Evolutionary conservation across 2,329 filamentous ascomycete species (phyloP).

Genomic region (Colletotrichum orchidophilum): DNA sequence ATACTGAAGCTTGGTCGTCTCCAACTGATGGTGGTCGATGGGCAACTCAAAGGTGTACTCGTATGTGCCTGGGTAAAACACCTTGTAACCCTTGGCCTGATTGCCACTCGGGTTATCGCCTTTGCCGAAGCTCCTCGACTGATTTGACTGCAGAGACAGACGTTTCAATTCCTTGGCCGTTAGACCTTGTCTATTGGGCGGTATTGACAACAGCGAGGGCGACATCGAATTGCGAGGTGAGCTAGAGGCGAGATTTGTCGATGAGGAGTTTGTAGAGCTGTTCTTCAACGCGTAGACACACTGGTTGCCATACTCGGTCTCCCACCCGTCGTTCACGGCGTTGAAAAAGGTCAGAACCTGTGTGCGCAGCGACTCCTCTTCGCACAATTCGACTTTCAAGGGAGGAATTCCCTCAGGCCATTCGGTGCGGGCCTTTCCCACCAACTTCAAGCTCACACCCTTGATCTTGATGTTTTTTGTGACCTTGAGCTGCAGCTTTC

Average conservation of each 20-base stretch:
- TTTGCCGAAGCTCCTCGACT: slow-evolving; percentile 87
- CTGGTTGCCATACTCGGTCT: slow-evolving; percentile 70
- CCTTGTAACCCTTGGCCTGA: slow-evolving; percentile 79
- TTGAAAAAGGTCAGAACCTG: slow-evolving; percentile 96
- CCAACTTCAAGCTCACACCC: slow-evolving; percentile 85
- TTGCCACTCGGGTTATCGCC: slow-evolving; percentile 71
- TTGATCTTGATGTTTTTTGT: slow-evolving; percentile 94
- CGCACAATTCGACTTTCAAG: slow-evolving; percentile 81
- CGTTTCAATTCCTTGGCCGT: slow-evolving; percentile 67
- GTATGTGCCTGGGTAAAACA: slow-evolving; percentile 79
- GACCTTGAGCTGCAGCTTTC: slow-evolving; percentile 82
- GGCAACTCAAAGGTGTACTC: slow-evolving; percentile 84
- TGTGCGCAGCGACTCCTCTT: slow-evolving; percentile 86
- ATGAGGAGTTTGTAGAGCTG: slow-evolving; percentile 46
- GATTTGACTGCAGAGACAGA: slow-evolving; percentile 81
- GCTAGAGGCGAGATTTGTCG: slow-evolving; percentile 39
- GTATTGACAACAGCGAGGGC: slow-evolving; percentile 37
- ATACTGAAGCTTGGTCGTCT: slow-evolving; percentile 88
- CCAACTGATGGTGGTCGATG: slow-evolving; percentile 87
- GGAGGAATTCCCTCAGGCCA: slow-evolving; percentile 98
- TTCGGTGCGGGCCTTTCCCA: slow-evolving; percentile 86
- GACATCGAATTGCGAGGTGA: slow-evolving; percentile 31
- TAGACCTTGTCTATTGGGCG: slow-evolving; percentile 43
- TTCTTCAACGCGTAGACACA: slow-evolving; percentile 64
- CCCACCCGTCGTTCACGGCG: slow-evolving; percentile 69